phyloP scores from a whole-genome alignment of 2,329 filamentous ascomycete species.

The Beauveria asiatica region DNA sequence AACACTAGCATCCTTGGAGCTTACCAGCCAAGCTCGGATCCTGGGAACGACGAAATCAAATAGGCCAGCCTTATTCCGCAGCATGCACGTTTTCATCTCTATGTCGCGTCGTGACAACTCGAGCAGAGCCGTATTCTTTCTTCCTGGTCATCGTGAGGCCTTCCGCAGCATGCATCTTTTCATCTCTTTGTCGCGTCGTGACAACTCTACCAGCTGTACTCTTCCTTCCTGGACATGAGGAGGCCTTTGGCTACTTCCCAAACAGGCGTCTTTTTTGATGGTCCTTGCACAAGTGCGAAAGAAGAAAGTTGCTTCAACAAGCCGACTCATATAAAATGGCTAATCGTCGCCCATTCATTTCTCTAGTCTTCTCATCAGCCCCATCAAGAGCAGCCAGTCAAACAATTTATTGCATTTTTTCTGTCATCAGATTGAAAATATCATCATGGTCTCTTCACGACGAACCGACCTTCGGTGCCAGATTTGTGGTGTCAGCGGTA shows the following conservation, averaged over 20 bases:
- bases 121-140: neutral
- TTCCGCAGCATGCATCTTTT: neutral
- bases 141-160: neutral
- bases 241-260: neutral
- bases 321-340: neutral
- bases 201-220: neutral
- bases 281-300: neutral
- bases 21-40: neutral
- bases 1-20: neutral
- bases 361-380: neutral
- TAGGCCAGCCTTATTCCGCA: neutral
- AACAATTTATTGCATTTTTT: neutral
- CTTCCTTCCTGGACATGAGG: neutral
- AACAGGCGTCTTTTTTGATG: no score
- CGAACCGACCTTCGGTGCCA: slow-evolving; percentile 16
- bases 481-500: slow-evolving; percentile 22
- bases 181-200: neutral
- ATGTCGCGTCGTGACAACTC: neutral
- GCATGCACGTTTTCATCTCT: neutral
- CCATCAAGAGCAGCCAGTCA: neutral
- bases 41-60: neutral
- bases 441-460: neutral
- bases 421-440: neutral
- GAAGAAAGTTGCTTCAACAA: neutral
- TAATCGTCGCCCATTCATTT: neutral